Percentiles rank a stretch among this genome's conserved stretches.
Evolutionary conservation across 2,329 filamentous ascomycete genomes (phyloP).

Genomic region (Lojkania enalia): DNA sequence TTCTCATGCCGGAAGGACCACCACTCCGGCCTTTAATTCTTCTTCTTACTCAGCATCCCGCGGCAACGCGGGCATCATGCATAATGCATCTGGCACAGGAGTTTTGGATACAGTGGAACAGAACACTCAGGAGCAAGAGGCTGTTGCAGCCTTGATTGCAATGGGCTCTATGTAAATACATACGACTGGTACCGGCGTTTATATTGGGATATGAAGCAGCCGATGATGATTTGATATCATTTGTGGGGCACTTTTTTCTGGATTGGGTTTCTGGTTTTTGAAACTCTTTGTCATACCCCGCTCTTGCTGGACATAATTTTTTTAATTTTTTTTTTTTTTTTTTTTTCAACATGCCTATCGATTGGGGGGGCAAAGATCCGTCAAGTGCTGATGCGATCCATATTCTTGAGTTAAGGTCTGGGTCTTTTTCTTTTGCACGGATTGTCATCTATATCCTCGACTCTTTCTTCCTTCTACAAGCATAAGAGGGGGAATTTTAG

Average conservation of each 20-base stretch:
- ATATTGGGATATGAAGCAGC: slow-evolving; percentile 5
- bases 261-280: slow-evolving; percentile 7
- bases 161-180: slow-evolving; percentile 67
- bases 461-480: neutral
- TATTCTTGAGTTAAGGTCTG: slow-evolving; percentile 23
- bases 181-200: slow-evolving; percentile 22
- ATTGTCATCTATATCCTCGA: slow-evolving; percentile 16
- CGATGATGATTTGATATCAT: slow-evolving; percentile 12
- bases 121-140: slow-evolving; percentile 72
- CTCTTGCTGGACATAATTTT: slow-evolving; percentile 1
- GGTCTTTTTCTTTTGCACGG: no score
- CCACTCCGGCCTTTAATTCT: slow-evolving; percentile 31
- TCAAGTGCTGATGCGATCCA: slow-evolving; percentile 48
- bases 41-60: slow-evolving; percentile 39
- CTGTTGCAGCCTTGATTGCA: slow-evolving; percentile 77
- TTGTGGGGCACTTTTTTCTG: no score
- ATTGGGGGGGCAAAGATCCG: slow-evolving; percentile 43
- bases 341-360: slow-evolving; percentile 11
- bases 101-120: slow-evolving; percentile 31
- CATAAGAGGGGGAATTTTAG: neutral
- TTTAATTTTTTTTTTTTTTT: slow-evolving; percentile 7
- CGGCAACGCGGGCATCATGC: slow-evolving; percentile 27
- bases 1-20: slow-evolving; percentile 22
- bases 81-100: slow-evolving; percentile 32
- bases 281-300: slow-evolving; percentile 8